Percentiles rank a stretch among this genome's conserved stretches.
Conservation (phyloP, 345 rosid species). For the Citrus unshiu region DNA sequence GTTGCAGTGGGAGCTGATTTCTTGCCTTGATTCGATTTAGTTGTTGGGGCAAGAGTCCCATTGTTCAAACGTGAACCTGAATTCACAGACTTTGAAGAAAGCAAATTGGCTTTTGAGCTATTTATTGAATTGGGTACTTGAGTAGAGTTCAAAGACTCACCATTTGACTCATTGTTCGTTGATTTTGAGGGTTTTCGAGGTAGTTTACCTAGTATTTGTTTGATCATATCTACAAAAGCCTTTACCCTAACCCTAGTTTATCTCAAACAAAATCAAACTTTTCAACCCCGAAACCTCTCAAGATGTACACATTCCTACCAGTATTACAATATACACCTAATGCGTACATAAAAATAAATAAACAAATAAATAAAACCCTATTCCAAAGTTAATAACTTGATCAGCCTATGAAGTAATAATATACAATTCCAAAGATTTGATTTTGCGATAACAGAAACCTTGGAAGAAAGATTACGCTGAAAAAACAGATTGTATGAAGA, state of each 20-base stretch:
- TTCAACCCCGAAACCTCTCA: conserved; percentile 17
- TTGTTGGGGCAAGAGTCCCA: conserved; percentile 34
- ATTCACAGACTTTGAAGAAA: conserved; percentile 35
- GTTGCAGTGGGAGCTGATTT: conserved; percentile 23
- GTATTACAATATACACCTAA: not conserved
- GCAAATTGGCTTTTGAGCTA: conserved; percentile 30
- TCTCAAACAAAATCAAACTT: conserved; percentile 16
- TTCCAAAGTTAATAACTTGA: not conserved
- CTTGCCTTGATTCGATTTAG: conserved; percentile 43
- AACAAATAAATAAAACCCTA: not conserved
- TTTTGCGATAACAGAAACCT: not conserved
- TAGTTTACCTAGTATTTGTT: conserved; percentile 71
- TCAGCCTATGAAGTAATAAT: conserved; percentile 1
- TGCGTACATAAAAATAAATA: not conserved
- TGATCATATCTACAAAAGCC: conserved; percentile 53
- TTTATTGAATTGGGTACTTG: conserved; percentile 37
- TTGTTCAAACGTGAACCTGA: conserved; percentile 41
- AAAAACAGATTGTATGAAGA: not conserved
- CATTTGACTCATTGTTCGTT: conserved; percentile 40
- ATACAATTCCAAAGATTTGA: conserved; percentile 2
- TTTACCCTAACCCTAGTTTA: conserved; percentile 9
- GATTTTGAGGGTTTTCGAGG: conserved; percentile 73
- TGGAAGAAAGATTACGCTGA: not conserved
- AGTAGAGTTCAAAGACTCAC: conserved; percentile 39
- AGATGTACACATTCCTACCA: conserved; percentile 10